phyloP scores from a whole-genome alignment of 2,329 filamentous ascomycete genomes.

The Arthrinium phaeospermum region DNA sequence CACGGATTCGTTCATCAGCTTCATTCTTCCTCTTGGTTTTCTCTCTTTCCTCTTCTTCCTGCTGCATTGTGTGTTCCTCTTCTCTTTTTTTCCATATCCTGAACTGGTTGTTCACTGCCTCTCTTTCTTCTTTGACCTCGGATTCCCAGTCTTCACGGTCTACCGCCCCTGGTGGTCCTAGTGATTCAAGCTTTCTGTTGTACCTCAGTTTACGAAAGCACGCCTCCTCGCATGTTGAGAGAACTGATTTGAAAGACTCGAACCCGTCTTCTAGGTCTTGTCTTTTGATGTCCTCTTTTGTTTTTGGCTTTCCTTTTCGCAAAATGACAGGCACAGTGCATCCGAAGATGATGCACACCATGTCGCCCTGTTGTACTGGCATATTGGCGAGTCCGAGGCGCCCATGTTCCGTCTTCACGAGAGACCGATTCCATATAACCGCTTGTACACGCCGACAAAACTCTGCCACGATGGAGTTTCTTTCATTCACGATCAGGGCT shows the following conservation, averaged over 20 bases:
- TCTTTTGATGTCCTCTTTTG: neutral
- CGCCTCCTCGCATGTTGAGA: neutral
- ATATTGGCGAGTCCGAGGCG: neutral
- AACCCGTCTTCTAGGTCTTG: too few relatives aligned
- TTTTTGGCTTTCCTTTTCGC: neutral
- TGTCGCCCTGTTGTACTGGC: neutral
- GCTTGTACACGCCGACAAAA: conserved; percentile 30
- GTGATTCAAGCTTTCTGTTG: neutral
- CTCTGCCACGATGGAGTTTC: conserved; percentile 35
- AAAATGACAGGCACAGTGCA: neutral
- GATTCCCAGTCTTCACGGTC: neutral
- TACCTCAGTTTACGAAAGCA: neutral
- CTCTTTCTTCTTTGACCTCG: neutral
- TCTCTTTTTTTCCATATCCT: neutral
- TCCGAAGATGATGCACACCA: neutral
- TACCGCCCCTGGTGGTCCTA: neutral
- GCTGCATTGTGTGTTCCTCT: too few relatives aligned
- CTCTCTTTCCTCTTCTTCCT: neutral
- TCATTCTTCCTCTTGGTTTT: neutral
- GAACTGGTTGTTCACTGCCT: neutral
- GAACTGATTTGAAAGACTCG: neutral
- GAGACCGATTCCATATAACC: conserved; percentile 34
- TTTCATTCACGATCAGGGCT: conserved; percentile 31
- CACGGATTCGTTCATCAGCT: neutral
- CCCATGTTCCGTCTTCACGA: neutral